Percentiles rank a stretch among this genome's conserved stretches.
Evolutionary conservation across 495 filamentous ascomycete species (phyloP).

Genomic region (Hyaloscypha hepaticicola): DNA sequence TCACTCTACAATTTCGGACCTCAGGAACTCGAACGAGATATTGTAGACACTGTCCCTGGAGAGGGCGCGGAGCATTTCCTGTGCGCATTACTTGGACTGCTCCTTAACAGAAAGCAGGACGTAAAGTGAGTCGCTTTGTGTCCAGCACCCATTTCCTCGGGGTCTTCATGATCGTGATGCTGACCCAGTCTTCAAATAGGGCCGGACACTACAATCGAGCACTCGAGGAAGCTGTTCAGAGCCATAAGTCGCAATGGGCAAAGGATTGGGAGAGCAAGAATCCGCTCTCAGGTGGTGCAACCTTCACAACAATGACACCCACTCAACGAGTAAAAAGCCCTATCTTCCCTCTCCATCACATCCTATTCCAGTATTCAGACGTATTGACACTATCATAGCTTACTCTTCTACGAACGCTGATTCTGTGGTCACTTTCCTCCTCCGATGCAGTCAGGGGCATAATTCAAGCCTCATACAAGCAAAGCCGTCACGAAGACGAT

Average conservation of each 20-base stretch:
- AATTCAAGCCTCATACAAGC: slow-evolving; percentile 88
- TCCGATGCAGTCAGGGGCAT: slow-evolving; percentile 80
- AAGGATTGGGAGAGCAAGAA: slow-evolving; percentile 82
- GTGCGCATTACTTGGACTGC: slow-evolving; percentile 81
- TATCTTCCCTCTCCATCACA: background rate
- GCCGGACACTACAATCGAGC: slow-evolving; percentile 87
- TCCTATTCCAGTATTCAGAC: background rate
- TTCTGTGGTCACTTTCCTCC: slow-evolving; percentile 86
- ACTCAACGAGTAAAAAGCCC: slow-evolving; percentile 68
- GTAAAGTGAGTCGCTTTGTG: slow-evolving; percentile 72
- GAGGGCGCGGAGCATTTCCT: slow-evolving; percentile 84
- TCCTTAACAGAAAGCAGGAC: slow-evolving; percentile 96
- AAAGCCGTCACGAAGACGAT: slow-evolving; percentile 84
- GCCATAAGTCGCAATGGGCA: slow-evolving; percentile 87
- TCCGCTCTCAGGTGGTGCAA: slow-evolving; percentile 74
- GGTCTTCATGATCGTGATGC: slow-evolving; percentile 13
- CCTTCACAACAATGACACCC: slow-evolving; percentile 76
- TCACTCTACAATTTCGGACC: slow-evolving; percentile 85
- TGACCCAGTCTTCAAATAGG: slow-evolving; percentile 41
- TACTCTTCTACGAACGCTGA: slow-evolving; percentile 74
- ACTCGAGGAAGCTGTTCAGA: slow-evolving; percentile 86
- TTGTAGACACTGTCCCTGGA: slow-evolving; percentile 72
- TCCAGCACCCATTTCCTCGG: slow-evolving; percentile 17
- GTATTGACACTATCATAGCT: slow-evolving; percentile 52
- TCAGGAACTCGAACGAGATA: slow-evolving; percentile 89